phyloP scores from a whole-genome alignment of 805 yeast species.

The Cyberlindnera maritima region DNA sequence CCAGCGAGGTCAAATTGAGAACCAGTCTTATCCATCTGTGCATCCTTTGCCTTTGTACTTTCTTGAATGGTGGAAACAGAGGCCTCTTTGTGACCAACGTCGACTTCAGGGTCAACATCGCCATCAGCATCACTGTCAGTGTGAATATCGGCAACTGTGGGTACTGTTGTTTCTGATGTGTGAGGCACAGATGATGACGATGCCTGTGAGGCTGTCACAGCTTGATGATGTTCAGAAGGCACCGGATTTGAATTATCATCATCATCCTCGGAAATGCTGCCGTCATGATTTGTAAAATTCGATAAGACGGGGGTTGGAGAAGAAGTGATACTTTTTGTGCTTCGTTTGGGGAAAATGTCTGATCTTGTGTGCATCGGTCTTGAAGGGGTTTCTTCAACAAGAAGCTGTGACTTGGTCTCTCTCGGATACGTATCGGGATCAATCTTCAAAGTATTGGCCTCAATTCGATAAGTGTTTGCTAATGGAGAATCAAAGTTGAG shows the following conservation, averaged over 20 bases:
- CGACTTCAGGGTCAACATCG: not conserved
- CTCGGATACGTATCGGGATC: not conserved
- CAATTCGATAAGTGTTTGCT: not conserved
- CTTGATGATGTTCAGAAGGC: not conserved
- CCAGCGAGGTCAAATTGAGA: conserved; percentile 12
- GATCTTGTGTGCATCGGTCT: not conserved
- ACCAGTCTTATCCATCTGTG: not conserved
- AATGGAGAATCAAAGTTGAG: conserved; percentile 1
- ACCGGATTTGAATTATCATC: not conserved
- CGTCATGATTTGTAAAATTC: not conserved
- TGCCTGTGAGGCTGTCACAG: not conserved
- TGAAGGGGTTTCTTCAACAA: conserved; percentile 10
- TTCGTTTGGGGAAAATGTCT: not conserved
- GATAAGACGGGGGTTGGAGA: not conserved
- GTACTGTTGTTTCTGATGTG: not conserved
- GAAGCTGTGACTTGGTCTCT: conserved; percentile 6
- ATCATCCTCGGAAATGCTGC: not conserved
- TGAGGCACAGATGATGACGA: not conserved
- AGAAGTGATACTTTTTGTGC: not conserved
- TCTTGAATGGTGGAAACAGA: not conserved
- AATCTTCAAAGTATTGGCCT: not conserved
- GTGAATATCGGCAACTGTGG: not conserved
- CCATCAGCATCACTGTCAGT: not conserved
- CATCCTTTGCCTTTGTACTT: not conserved
- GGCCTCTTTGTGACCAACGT: not conserved